Evolutionary conservation across 768 basidiomycete genomes (phyloP), one percentile per base, ranked within the genome.

Genomic region (Rhodotorula kratochvilovae): DNA sequence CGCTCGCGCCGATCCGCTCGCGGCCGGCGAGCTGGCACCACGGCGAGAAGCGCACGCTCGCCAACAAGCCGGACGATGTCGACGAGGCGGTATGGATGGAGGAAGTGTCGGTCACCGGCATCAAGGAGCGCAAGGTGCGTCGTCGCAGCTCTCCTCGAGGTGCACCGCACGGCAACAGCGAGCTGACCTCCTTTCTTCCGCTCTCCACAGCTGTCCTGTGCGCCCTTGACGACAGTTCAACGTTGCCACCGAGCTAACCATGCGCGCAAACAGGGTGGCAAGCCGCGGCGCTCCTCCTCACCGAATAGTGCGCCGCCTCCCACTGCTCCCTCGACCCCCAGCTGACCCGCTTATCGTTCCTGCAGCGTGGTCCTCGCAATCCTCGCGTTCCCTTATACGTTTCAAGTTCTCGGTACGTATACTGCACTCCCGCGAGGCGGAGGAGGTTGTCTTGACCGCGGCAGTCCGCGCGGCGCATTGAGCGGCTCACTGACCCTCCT

Each of bases 341-440:
- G 42, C 60, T 67, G 42, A 61, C 48, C 6, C 25, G 17, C 60
- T 8, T 31, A 2, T 19, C 53, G 13, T 13, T 2, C 27, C 23
- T 1, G 17, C 61, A 71, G 70, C n/a, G 70, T 71, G 51, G 69
- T 71, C 1, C 63, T 68, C 4, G 73, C 76, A 45, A 72, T 73
- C 53, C 66, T 73, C 29, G 61, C 67, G 11, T 74, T 76, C 67
- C 77, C 77, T 8, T 75, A 70, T 51, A 71, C 68, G 3, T 78
- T 61, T 61, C 53, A 66, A 15, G 53, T 64, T 13, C 63, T 77
- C 17, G 71, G 56, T 64, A 4, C 39, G 36, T 25, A 17, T 29
- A 42, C 8, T n/a, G 1, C 39, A 2, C 51, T 23, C 42, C 50
- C 5, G 3, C 19, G 10, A 46, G 45, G 16, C 10, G 21, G 42